Evolutionary conservation across 768 basidiomycete species (phyloP), one percentile per base, ranked within the genome.

Genomic region (Cyclocybe cylindracea): DNA sequence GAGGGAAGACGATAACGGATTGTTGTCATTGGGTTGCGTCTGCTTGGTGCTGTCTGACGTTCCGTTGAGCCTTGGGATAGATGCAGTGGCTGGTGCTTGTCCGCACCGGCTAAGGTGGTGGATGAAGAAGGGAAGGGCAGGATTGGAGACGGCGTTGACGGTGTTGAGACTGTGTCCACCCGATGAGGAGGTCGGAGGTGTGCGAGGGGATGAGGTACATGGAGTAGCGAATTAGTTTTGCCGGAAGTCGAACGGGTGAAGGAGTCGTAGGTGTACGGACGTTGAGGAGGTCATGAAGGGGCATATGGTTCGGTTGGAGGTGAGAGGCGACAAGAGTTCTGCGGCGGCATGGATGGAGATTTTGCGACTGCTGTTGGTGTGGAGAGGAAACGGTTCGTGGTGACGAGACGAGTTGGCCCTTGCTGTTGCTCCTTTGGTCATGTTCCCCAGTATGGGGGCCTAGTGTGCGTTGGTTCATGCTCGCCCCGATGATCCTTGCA

Each of bases 1-100:
- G 87, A 86, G 19, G 78, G 19, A 94, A 76, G 1, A 77, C 62
- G 32, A 74, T 74, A 53, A 78, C 80, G 42, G 13, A 44, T 14
- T 3, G 46, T 42, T 24, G 42, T 39, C 14, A 24, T 11, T 18
- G n/a, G n/a, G n/a, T n/a, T n/a, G n/a, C n/a, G n/a, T n/a, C n/a
- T n/a, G n/a, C 46, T 11, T 32, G 52, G 10, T n/a, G 45, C 43
- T 13, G 47, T 45, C 52, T n/a, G n/a, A n/a, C n/a, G 63, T 24
- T 48, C 19, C 38, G 43, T 48, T 48, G 31, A 47, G 24, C 14
- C 47, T 59, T 55, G 54, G 44, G n/a, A 54, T 60, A 63, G 39
- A 49, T 46, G 34, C 57, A 56, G 34, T 60, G 52, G 40, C 31
- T 45, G 44, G 51, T 41, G 32, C 31, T 54, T 2, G 57, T n/a